Evolutionary conservation across 768 basidiomycete genomes (phyloP).

Genomic region (Scleroderma bovista): DNA sequence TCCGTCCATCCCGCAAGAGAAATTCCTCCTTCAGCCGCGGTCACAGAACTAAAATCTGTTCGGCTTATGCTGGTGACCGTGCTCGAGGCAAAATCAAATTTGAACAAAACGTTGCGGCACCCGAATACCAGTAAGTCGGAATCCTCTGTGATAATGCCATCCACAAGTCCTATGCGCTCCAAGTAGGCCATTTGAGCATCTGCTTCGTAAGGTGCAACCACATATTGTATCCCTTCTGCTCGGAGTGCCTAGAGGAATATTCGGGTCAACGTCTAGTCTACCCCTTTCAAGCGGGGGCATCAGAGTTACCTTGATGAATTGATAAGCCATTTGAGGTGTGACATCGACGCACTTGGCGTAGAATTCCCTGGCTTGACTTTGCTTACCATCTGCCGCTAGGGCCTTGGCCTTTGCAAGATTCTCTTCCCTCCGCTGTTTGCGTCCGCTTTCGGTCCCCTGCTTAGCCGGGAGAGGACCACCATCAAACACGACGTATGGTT

Average conservation of each 20-base stretch:
- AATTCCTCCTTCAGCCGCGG: conserved; percentile 48
- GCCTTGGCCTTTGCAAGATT: conserved; percentile 68
- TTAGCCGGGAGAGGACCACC: conserved; percentile 96
- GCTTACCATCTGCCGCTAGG: conserved; percentile 72
- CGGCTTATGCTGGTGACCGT: conserved; percentile 67
- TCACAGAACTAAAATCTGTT: conserved; percentile 59
- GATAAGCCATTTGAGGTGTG: conserved; percentile 95
- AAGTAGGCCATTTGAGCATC: conserved; percentile 95
- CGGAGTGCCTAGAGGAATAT: conserved; percentile 62
- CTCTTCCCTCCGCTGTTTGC: conserved; percentile 72
- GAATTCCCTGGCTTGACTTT: conserved; percentile 76
- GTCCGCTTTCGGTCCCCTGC: conserved; percentile 78
- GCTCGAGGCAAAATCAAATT: conserved; percentile 66
- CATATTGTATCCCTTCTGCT: conserved; percentile 73
- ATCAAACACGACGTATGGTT: conserved; percentile 92
- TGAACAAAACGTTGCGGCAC: conserved; percentile 90
- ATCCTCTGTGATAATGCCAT: conserved; percentile 95
- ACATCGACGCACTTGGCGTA: conserved; percentile 93
- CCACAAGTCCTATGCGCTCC: conserved; percentile 74
- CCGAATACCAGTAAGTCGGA: conserved; percentile 97
- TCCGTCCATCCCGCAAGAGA: conserved; percentile 89
- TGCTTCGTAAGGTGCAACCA: conserved; percentile 98
- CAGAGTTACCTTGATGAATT: conserved; percentile 83
- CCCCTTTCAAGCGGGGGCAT: not conserved
- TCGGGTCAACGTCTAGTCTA: not conserved